A percentile compares a stretch with the other conserved stretches of the same genome.
Evolutionary conservation across 495 filamentous ascomycete genomes (phyloP).

Genomic region (Xeromyces bisporus): DNA sequence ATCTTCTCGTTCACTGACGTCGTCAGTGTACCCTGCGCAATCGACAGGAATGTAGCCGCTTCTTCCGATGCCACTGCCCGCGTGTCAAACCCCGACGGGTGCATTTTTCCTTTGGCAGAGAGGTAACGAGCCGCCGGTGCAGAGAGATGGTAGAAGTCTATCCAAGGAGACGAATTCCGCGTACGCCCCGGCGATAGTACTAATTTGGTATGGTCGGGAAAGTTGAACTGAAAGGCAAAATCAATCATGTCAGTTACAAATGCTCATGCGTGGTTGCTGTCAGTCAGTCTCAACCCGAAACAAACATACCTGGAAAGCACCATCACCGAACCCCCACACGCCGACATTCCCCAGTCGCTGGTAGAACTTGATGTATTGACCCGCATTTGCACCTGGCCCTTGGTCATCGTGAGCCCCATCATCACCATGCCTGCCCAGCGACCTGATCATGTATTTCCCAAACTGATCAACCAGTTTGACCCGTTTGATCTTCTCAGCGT

Average conservation of each 20-base stretch:
- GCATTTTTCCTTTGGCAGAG: slow-evolving; percentile 41
- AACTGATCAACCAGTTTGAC: slow-evolving; percentile 81
- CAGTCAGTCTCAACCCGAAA: no score
- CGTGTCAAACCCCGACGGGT: slow-evolving; percentile 30
- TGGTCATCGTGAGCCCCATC: slow-evolving; percentile 18
- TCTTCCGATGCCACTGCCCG: slow-evolving; percentile 40
- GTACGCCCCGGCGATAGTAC: slow-evolving; percentile 57
- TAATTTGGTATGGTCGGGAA: slow-evolving; percentile 93
- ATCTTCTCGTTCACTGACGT: slow-evolving; percentile 37
- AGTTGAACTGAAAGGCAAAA: slow-evolving; percentile 55
- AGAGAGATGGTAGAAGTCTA: slow-evolving; percentile 74
- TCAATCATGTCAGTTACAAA: slow-evolving; percentile 2
- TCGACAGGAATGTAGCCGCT: slow-evolving; percentile 44
- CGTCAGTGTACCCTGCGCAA: slow-evolving; percentile 33
- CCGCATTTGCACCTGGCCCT: slow-evolving; percentile 15
- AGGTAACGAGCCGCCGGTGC: slow-evolving; percentile 48
- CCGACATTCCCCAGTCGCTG: slow-evolving; percentile 76
- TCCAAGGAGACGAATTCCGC: slow-evolving; percentile 37
- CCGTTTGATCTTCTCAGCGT: slow-evolving; percentile 52
- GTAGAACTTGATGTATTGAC: slow-evolving; percentile 71
- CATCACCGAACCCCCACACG: slow-evolving; percentile 78
- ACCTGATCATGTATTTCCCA: slow-evolving; percentile 78
- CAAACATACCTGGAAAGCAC: slow-evolving; percentile 54
- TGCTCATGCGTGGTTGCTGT: no score
- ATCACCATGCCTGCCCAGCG: slow-evolving; percentile 33